Conservation (phyloP, 306 rosid genomes). For the Castanopsis chinensis region DNA sequence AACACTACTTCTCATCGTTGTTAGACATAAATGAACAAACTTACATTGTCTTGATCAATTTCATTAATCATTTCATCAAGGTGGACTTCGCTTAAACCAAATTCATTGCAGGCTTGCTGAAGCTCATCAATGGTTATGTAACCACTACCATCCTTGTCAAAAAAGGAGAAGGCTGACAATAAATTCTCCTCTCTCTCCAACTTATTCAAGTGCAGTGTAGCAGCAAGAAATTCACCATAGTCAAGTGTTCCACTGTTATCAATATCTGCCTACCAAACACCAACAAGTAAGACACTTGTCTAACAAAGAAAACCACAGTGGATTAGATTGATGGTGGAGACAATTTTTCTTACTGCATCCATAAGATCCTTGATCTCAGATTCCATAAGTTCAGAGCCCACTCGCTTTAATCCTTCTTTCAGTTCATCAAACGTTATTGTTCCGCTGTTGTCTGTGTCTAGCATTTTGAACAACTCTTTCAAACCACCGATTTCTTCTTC, state of each 20-base stretch:
- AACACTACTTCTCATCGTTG: slow-evolving; percentile 1
- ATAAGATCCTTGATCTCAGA: slow-evolving; percentile 64
- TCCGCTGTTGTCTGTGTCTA: slow-evolving; percentile 61
- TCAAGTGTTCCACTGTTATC: slow-evolving; percentile 59
- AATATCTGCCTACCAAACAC: slow-evolving; percentile 45
- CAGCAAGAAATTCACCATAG: slow-evolving; percentile 62
- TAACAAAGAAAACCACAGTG: background rate
- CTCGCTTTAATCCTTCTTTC: slow-evolving; percentile 53
- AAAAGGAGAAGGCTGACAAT: slow-evolving; percentile 54
- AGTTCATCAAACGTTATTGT: slow-evolving; percentile 59
- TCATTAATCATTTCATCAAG: slow-evolving; percentile 59
- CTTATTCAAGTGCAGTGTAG: slow-evolving; percentile 60
- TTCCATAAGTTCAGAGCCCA: slow-evolving; percentile 65
- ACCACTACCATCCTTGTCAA: slow-evolving; percentile 64
- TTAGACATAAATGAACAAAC: slow-evolving; percentile 7
- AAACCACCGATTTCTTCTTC: slow-evolving; percentile 67
- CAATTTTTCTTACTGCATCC: slow-evolving; percentile 50
- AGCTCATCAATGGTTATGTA: slow-evolving; percentile 63
- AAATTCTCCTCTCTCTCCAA: slow-evolving; percentile 60
- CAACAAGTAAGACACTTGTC: background rate
- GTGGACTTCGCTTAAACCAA: slow-evolving; percentile 52
- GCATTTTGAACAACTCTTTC: slow-evolving; percentile 56
- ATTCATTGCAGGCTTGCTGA: slow-evolving; percentile 62
- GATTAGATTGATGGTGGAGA: background rate
- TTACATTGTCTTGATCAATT: slow-evolving; percentile 58